These are phyloP conservation scores for Colletotrichum salicis DNA, from an alignment of 2,329 filamentous ascomycete genomes.

Conservation along the genomic window DNA sequence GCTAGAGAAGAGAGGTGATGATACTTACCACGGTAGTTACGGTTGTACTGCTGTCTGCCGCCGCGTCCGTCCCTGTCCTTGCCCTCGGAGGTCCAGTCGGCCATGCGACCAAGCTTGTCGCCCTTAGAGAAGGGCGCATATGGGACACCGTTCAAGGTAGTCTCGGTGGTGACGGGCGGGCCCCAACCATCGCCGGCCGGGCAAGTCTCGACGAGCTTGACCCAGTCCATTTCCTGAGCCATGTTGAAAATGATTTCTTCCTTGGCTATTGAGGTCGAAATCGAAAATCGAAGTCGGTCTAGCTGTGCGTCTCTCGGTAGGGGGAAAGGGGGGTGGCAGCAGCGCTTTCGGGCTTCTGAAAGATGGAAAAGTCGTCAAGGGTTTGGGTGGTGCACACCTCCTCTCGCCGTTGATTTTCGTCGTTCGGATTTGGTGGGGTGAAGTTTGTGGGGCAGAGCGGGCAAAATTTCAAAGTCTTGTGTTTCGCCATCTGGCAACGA, in stretches of 20 bases:
- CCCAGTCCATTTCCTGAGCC: slow-evolving; percentile 65
- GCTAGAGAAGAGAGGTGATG: background rate
- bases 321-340: slow-evolving; percentile 22
- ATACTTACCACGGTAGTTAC: slow-evolving; percentile 85
- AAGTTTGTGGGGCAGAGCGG: slow-evolving; percentile 38
- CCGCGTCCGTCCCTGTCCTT: slow-evolving; percentile 82
- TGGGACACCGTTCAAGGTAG: slow-evolving; percentile 91
- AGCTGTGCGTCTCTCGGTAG: slow-evolving; percentile 11
- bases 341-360: slow-evolving; percentile 31
- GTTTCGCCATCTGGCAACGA: slow-evolving; percentile 21
- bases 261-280: background rate
- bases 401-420: slow-evolving; percentile 36
- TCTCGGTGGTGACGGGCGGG: slow-evolving; percentile 82
- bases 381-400: slow-evolving; percentile 34
- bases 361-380: slow-evolving; percentile 35
- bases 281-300: slow-evolving; percentile 4
- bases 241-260: slow-evolving; percentile 46
- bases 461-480: slow-evolving; percentile 34
- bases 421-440: slow-evolving; percentile 38
- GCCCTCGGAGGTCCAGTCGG: slow-evolving; percentile 93
- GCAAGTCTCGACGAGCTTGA: slow-evolving; percentile 76
- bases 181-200: slow-evolving; percentile 88
- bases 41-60: slow-evolving; percentile 88
- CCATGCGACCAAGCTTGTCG: slow-evolving; percentile 98
- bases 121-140: slow-evolving; percentile 99